Base-by-base conservation (phyloP, 108 stramenopile species). In the Licmophora abbreviata region DNA sequence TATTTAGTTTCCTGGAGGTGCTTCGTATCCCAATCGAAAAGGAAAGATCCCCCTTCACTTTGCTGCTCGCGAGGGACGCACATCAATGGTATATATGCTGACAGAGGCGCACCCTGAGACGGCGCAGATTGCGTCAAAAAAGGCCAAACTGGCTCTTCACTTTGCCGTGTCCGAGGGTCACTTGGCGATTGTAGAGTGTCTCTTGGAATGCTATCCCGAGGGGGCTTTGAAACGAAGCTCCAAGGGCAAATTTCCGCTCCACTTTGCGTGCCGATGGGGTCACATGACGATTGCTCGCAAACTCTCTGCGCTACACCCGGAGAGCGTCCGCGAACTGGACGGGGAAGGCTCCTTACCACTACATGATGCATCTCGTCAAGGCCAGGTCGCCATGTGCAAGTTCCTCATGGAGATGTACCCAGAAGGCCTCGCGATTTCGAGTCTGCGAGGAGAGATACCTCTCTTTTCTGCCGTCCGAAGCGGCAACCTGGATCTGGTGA, bases 11-110 rank as follows among this genome's bases (percentile, higher is more conserved):
- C 70, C 56, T 0, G 27, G 69, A 33, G 66, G 66, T 23, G 63
- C 64, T 23, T 45, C 43, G n/a, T 48, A 37, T 17, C 76, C 66
- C n/a, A 77, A 77, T 45, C 24, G 26, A 7, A 71, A 77, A 36
- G 76, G 76, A 20, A 77, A 77, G 40, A 77, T 65, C 31, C 70
- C 76, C 31, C 63, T 77, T 14, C 76, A 71, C 44, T 76, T 64
- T 41, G 75, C 70, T 4, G 69, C 69, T 34, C 66, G 69, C 4
- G 76, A 69, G 46, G 76, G 76, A 21, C 66, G 68, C 10, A 43
- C 33, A 9, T 58, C 64, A 1, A 77, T 77, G 63, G 76, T 77
- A 2, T 26, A 37, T 10, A 59, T 59, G 12, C 55, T 77, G 10
- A 28, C 72, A 43, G 34, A 53, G 9, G 38, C 29, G 1, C 60